phyloP scores from a whole-genome alignment of 441 rosid species.

The Kokia cookei region DNA sequence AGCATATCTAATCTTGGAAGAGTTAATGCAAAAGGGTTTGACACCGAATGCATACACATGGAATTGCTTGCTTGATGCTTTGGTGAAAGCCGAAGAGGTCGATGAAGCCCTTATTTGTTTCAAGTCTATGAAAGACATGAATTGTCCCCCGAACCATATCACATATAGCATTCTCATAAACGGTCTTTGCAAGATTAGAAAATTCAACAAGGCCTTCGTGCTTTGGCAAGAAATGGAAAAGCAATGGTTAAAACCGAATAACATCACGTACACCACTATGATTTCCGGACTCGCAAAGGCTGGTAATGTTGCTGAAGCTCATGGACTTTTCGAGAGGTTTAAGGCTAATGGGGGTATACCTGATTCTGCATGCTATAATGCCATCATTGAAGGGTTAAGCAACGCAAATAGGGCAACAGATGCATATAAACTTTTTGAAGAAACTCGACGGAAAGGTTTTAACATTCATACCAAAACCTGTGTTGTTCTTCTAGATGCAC shows the following conservation, averaged over 20 bases:
- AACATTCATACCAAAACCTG: slow-evolving; percentile 72
- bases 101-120: slow-evolving; percentile 82
- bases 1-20: slow-evolving; percentile 91
- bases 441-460: slow-evolving; percentile 64
- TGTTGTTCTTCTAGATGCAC: slow-evolving; percentile 77
- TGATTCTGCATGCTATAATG: slow-evolving; percentile 74
- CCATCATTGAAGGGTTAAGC: slow-evolving; percentile 83
- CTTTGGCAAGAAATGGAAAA: slow-evolving; percentile 98
- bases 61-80: slow-evolving; percentile 91
- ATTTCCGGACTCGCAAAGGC: slow-evolving; percentile 88
- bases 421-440: slow-evolving; percentile 73
- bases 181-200: slow-evolving; percentile 81
- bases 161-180: slow-evolving; percentile 79
- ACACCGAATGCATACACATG: slow-evolving; percentile 75
- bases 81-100: slow-evolving; percentile 89
- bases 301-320: slow-evolving; percentile 74
- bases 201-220: slow-evolving; percentile 92
- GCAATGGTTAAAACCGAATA: slow-evolving; percentile 61
- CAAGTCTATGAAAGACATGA: slow-evolving; percentile 74
- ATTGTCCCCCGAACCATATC: slow-evolving; percentile 63
- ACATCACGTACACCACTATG: slow-evolving; percentile 80
- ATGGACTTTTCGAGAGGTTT: slow-evolving; percentile 60
- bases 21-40: slow-evolving; percentile 85
- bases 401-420: slow-evolving; percentile 62
- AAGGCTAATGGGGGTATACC: slow-evolving; percentile 62